Conservation (phyloP, 2,329 filamentous ascomycete genomes). For the Sclerotinia glacialis region DNA sequence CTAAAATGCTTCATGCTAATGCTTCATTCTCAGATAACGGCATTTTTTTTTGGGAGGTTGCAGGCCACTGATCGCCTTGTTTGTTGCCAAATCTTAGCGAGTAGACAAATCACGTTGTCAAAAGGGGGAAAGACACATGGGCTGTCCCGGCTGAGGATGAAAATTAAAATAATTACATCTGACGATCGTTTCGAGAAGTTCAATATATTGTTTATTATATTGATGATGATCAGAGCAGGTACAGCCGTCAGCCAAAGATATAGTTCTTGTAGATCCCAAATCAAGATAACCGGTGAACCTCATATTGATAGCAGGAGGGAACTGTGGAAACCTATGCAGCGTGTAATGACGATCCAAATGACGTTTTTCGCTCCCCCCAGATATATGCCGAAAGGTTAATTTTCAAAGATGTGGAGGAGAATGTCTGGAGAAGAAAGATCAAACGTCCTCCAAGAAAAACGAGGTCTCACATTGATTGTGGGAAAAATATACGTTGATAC, state of each 20-base stretch:
- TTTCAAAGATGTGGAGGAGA: neutral
- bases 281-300: too few species aligned
- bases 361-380: neutral
- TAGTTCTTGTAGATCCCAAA: neutral
- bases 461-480: neutral
- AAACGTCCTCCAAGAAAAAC: neutral
- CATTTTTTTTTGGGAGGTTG: too few species aligned
- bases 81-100: neutral
- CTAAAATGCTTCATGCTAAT: neutral
- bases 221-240: neutral
- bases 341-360: neutral
- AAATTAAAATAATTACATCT: neutral
- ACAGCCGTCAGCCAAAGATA: neutral
- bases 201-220: neutral
- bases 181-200: constrained; percentile 1
- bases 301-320: too few species aligned
- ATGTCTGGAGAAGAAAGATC: constrained; percentile 2
- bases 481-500: neutral
- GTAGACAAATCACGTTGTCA: neutral
- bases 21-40: neutral
- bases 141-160: too few species aligned
- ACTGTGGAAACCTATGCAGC: neutral
- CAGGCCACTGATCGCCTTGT: constrained; percentile 1
- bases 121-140: neutral
- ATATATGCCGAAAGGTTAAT: neutral